phyloP scores from a whole-genome alignment of 2,329 filamentous ascomycete genomes.

The Acephala macrosclerotiorum region DNA sequence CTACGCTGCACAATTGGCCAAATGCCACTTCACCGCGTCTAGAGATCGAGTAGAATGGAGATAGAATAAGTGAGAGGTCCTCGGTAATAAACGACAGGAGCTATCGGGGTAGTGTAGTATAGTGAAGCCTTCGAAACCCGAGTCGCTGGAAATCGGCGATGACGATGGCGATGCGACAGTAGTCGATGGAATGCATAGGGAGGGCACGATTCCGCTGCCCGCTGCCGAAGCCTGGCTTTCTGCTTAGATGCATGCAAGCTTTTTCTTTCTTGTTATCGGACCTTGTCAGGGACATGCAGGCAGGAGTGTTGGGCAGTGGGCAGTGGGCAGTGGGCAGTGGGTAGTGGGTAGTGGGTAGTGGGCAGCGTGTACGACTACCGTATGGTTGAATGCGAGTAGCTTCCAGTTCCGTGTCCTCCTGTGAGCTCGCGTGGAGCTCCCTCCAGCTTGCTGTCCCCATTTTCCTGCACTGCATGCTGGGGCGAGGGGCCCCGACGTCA shows the following conservation, averaged over 20 bases:
- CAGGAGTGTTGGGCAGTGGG: constrained; percentile 1
- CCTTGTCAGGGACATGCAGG: neutral
- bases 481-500: neutral
- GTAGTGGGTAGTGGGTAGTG: no score
- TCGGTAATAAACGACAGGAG: neutral
- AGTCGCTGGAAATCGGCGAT: neutral
- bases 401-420: no score
- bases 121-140: neutral
- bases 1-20: neutral
- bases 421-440: no score
- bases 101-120: neutral
- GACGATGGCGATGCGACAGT: no score
- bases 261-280: neutral
- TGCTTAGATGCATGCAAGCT: neutral
- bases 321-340: no score
- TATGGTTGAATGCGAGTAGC: no score
- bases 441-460: no score
- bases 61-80: neutral
- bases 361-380: neutral
- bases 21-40: neutral
- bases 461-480: no score
- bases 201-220: neutral
- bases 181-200: constrained; percentile 1
- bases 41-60: neutral
- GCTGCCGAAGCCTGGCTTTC: neutral